Evolutionary conservation across 2,329 filamentous ascomycete genomes (phyloP).

Genomic region (Magnaporthiopsis rhizophila): DNA sequence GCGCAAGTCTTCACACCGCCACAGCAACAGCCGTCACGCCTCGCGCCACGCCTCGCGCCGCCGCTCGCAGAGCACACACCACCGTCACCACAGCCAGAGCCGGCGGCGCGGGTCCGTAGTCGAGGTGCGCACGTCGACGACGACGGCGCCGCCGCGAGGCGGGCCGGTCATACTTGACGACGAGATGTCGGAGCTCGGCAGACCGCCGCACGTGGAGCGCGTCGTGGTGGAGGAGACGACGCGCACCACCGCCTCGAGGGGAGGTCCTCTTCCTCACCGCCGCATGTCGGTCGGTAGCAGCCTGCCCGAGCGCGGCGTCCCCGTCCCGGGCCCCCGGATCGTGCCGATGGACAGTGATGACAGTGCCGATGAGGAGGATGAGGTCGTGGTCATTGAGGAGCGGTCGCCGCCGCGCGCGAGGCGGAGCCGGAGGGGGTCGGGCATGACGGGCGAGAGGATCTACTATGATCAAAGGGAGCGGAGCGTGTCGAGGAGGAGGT

Average conservation of each 20-base stretch:
- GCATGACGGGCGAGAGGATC: constrained; percentile 17
- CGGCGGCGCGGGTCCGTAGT: constrained; percentile 17
- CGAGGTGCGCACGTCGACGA: constrained; percentile 18
- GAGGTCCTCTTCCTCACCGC: not conserved
- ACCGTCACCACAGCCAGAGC: not conserved
- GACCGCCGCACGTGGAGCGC: constrained; percentile 14
- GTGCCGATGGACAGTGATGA: constrained; percentile 12
- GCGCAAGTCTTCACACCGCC: constrained; percentile 13
- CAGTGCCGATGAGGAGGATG: constrained; percentile 21
- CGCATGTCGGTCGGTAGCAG: constrained; percentile 12
- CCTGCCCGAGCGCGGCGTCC: not conserved
- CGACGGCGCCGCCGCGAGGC: not conserved
- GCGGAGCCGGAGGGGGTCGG: constrained; percentile 17
- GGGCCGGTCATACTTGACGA: constrained; percentile 16
- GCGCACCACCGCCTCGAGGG: not conserved
- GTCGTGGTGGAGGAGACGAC: constrained; percentile 21
- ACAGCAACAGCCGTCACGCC: constrained; percentile 6
- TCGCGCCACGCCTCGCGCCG: constrained; percentile 11
- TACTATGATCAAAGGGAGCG: constrained; percentile 19
- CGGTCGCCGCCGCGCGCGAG: constrained; percentile 18
- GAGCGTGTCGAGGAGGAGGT: constrained; percentile 6
- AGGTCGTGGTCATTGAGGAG: constrained; percentile 28
- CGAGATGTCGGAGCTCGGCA: constrained; percentile 10
- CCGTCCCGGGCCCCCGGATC: constrained; percentile 11
- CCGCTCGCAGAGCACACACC: constrained; percentile 6